Conservation (phyloP, 2,329 filamentous ascomycete species). For the Diaporthe vexans region DNA sequence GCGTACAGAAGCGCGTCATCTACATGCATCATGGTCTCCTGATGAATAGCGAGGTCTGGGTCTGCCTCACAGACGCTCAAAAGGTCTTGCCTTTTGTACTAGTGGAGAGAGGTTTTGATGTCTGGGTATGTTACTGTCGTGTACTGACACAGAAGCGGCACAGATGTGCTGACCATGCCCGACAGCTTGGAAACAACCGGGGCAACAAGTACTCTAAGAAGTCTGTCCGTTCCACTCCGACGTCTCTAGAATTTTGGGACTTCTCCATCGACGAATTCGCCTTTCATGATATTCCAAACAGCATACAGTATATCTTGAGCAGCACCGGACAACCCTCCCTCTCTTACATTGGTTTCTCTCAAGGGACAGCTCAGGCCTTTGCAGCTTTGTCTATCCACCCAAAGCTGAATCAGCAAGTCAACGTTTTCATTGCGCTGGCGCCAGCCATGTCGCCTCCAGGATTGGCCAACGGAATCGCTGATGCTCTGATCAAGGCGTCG, state of each 20-base stretch:
- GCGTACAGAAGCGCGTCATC: constrained; percentile 84
- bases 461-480: constrained; percentile 89
- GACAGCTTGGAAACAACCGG: constrained; percentile 91
- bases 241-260: constrained; percentile 88
- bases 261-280: constrained; percentile 99
- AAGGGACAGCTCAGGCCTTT: constrained; percentile 97
- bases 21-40: constrained; percentile 96
- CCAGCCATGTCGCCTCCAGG: constrained; percentile 97
- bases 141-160: constrained; percentile 43
- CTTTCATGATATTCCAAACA: constrained; percentile 96
- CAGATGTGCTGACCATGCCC: constrained; percentile 45
- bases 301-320: constrained; percentile 89
- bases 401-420: constrained; percentile 89
- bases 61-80: constrained; percentile 88
- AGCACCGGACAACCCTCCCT: constrained; percentile 86
- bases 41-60: constrained; percentile 99
- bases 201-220: constrained; percentile 99
- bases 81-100: constrained; percentile 90
- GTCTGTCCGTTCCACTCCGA: constrained; percentile 81
- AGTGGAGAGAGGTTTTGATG: constrained; percentile 93
- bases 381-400: constrained; percentile 94
- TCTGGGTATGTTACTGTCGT: constrained; percentile 77
- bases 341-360: constrained; percentile 97
- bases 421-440: constrained; percentile 95
- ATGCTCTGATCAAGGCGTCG: constrained; percentile 92